phyloP scores from a whole-genome alignment of 2,329 filamentous ascomycete species.

The Penicillium crustosum region DNA sequence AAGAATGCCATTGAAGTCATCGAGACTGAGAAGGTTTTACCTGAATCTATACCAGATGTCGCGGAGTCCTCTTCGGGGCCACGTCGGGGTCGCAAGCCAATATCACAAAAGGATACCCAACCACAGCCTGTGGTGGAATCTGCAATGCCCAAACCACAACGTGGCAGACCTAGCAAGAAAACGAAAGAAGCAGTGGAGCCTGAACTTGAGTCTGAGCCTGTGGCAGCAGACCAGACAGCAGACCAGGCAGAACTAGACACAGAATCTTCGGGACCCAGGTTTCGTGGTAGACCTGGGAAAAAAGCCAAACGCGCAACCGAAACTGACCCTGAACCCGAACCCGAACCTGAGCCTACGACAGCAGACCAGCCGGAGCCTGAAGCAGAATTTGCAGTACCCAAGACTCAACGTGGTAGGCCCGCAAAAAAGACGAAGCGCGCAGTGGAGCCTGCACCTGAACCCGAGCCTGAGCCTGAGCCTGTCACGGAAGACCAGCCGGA shows the following conservation, averaged over 20 bases:
- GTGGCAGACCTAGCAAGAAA: conserved; percentile 9
- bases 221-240: neutral
- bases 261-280: conserved; percentile 3
- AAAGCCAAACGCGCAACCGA: conserved; percentile 8
- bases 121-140: conserved; percentile 5
- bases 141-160: conserved; percentile 9
- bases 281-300: conserved; percentile 9
- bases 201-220: conserved; percentile 9
- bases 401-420: conserved; percentile 3
- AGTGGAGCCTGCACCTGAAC: neutral
- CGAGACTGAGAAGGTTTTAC: neutral
- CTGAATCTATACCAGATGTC: neutral
- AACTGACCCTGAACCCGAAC: neutral
- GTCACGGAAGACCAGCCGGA: conserved; percentile 4
- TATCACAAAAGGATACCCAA: conserved; percentile 11
- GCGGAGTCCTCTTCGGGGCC: neutral
- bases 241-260: neutral
- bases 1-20: neutral
- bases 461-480: neutral
- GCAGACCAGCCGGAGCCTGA: conserved; percentile 1
- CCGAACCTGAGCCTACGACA: neutral
- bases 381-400: conserved; percentile 2
- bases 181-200: neutral
- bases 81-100: conserved; percentile 9
- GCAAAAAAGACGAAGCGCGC: conserved; percentile 9